Evolutionary conservation across 2,329 filamentous ascomycete species (phyloP), one percentile per base, ranked within the genome.

Genomic region (Dactylellina drechsleri): DNA sequence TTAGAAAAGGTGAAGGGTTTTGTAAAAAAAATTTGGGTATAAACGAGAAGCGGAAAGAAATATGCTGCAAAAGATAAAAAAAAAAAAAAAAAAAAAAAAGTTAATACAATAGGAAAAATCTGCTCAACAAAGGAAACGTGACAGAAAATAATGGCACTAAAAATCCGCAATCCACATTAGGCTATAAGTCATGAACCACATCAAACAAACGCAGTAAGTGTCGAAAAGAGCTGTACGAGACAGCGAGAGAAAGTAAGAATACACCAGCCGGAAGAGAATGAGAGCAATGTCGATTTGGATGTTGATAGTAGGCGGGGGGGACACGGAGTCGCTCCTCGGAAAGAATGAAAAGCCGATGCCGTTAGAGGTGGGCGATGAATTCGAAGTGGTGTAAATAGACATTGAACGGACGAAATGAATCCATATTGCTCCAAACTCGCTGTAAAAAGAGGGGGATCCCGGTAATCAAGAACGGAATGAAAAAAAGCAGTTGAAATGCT

Each of bases 151-250:
- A 41, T 45, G 45, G 28, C 40, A 52, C 43, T 28, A 45, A 45
- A 58, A 58, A 45, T 58, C 54, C 54, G 43, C 54, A 60, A 53
- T 68, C 58, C 56, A 67, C 71, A 75, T 75, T 68, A 74, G 57
- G 54, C 59, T 74, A 57, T 67, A 74, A 75, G 64, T 75, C 71
- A 60, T 75, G 47, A 75, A 68, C 66, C 64, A 75, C 71, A 75
- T 75, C 47, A 64, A 75, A 68, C 64, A 68, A 43, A 68, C 57
- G 58, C 64, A 68, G 54, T 41, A 47, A 41, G 47, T 61, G 52
- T 43, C 26, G 49, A 36, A 65, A 65, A 45, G 20, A 10, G 49
- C 43, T 41, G 47, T 54, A 36, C 57, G 57, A 58, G 36, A 56
- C 52, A 45, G 28, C 12, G n/a, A 64, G n/a, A 52, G 54, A 49